Evolutionary conservation across 1,284 basidiomycete genomes (phyloP).

Genomic region (Melampsora americana): DNA sequence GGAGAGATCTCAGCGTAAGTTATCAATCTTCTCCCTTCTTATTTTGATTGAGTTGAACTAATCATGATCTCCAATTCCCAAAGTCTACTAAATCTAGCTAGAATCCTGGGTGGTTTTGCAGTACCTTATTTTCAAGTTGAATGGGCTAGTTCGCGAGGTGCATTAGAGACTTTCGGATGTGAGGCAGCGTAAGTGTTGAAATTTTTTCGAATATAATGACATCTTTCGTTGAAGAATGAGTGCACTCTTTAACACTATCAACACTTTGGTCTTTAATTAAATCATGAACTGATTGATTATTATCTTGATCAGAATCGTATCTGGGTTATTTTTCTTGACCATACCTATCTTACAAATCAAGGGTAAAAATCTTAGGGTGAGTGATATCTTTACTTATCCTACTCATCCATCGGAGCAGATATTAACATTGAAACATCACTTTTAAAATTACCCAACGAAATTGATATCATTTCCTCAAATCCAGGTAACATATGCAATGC

Average conservation of each 20-base stretch:
- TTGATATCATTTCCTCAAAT: too few relatives aligned
- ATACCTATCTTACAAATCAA: conserved; percentile 61
- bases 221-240: neutral
- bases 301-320: conserved; percentile 57
- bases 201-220: too few relatives aligned
- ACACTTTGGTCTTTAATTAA: neutral
- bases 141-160: conserved; percentile 49
- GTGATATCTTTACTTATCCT: neutral
- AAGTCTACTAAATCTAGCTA: conserved; percentile 64
- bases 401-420: neutral
- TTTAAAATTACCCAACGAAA: too few relatives aligned
- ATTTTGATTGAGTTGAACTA: neutral
- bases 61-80: conserved; percentile 45
- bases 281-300: too few relatives aligned
- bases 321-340: conserved; percentile 60
- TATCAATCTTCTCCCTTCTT: neutral
- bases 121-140: conserved; percentile 66
- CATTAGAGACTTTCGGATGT: conserved; percentile 27
- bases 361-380: conserved; percentile 56
- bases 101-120: conserved; percentile 63
- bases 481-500: too few relatives aligned
- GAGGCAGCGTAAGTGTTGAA: conserved; percentile 32
- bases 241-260: neutral
- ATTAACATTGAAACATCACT: too few relatives aligned
- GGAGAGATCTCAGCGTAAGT: conserved; percentile 41